Conservation (phyloP, 1,284 basidiomycete genomes). For the Rhodofomes roseus region DNA sequence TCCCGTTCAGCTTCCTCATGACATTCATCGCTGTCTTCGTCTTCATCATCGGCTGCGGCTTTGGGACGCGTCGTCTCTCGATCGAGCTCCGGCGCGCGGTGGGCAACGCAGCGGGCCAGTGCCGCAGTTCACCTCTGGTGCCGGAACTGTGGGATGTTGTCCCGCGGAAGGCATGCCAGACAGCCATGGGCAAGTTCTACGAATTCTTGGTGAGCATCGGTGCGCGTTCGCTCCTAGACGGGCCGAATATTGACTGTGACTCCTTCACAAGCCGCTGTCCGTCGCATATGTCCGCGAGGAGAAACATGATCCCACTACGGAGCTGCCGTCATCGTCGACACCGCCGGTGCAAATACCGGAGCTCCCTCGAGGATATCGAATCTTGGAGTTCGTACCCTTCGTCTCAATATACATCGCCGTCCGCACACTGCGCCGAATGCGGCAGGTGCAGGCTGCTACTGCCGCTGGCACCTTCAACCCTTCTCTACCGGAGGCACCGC, state of each 20-base stretch:
- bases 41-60: slow-evolving; percentile 53
- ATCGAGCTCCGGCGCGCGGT: slow-evolving; percentile 19
- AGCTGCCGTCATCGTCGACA: not conserved
- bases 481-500: not conserved
- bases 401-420: slow-evolving; percentile 1
- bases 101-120: slow-evolving; percentile 3
- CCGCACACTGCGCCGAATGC: not conserved
- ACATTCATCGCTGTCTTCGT: slow-evolving; percentile 56
- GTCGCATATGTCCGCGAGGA: slow-evolving; percentile 15
- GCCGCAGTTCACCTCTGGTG: not conserved
- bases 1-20: slow-evolving; percentile 56
- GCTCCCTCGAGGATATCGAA: not conserved
- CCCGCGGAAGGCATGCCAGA: not conserved
- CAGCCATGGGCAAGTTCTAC: slow-evolving; percentile 8
- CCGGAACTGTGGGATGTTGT: slow-evolving; percentile 20
- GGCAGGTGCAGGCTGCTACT: not conserved
- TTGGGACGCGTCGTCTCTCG: slow-evolving; percentile 42
- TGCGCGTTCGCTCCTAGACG: not conserved
- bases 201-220: slow-evolving; percentile 15
- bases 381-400: slow-evolving; percentile 3
- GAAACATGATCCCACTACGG: slow-evolving; percentile 2
- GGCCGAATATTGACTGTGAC: not conserved
- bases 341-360: not conserved
- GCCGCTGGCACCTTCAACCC: not conserved
- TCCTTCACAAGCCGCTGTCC: slow-evolving; percentile 15